A percentile compares a stretch with the other conserved stretches of the same genome.
These are phyloP conservation scores for Penicillium macrosclerotiorum DNA, from an alignment of 495 filamentous ascomycete genomes.

Conservation along the genomic window DNA sequence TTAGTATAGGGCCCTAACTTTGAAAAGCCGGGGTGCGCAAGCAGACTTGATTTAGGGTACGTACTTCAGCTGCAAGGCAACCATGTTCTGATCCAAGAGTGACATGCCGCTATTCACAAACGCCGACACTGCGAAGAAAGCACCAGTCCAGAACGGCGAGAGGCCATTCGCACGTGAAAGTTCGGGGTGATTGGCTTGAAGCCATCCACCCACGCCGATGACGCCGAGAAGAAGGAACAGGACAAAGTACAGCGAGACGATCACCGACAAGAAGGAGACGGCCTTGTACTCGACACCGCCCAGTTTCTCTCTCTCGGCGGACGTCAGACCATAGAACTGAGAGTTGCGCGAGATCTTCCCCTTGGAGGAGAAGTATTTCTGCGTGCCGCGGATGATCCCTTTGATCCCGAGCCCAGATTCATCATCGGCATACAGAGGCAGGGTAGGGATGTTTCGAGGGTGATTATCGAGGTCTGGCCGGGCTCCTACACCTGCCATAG, in stretches of 20 bases:
- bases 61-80: constrained; percentile 40
- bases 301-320: constrained; percentile 66
- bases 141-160: constrained; percentile 56
- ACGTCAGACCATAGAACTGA: constrained; percentile 66
- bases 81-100: constrained; percentile 79
- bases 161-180: constrained; percentile 65
- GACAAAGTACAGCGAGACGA: constrained; percentile 74
- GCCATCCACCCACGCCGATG: constrained; percentile 70
- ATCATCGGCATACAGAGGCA: constrained; percentile 17
- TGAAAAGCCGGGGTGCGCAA: too few species aligned
- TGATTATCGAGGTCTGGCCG: constrained; percentile 43
- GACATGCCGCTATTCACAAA: constrained; percentile 91
- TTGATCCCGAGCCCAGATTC: constrained; percentile 19
- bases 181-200: constrained; percentile 57
- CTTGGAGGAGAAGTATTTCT: constrained; percentile 41
- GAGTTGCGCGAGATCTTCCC: constrained; percentile 65
- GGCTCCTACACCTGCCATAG: constrained; percentile 54
- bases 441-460: constrained; percentile 29
- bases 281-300: constrained; percentile 81
- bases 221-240: constrained; percentile 69
- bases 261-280: constrained; percentile 63
- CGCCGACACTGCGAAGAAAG: constrained; percentile 57
- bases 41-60: background rate
- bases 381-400: constrained; percentile 27
- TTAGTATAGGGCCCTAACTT: too few species aligned